Evolutionary conservation across 148 eudicot genomes (phyloP).

Genomic region (Cornus suecica): DNA sequence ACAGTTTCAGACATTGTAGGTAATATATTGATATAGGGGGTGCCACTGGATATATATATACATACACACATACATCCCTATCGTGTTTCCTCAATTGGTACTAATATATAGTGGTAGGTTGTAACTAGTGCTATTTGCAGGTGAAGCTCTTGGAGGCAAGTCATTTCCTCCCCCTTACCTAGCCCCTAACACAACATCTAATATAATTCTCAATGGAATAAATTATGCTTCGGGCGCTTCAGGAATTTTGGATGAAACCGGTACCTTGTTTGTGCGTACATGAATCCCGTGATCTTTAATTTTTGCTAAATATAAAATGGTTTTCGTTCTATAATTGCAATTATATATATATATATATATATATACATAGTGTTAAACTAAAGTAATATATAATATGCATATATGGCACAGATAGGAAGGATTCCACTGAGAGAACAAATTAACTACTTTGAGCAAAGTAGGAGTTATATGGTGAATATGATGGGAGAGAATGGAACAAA

Average conservation of each 20-base stretch:
- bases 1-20: conserved; percentile 60
- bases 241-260: conserved; percentile 56
- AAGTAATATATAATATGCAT: not conserved
- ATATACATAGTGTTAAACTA: too few relatives aligned
- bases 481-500: conserved; percentile 42
- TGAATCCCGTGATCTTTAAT: too few relatives aligned
- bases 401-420: conserved; percentile 42
- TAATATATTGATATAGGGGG: too few relatives aligned
- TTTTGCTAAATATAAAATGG: too few relatives aligned
- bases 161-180: conserved; percentile 52
- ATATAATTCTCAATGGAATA: conserved; percentile 32
- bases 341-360: too few relatives aligned
- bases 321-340: too few relatives aligned
- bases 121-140: too few relatives aligned
- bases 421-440: conserved; percentile 51
- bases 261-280: conserved; percentile 45
- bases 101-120: too few relatives aligned
- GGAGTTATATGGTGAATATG: conserved; percentile 33
- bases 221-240: conserved; percentile 75
- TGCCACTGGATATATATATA: not conserved
- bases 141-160: conserved; percentile 50
- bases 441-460: conserved; percentile 40
- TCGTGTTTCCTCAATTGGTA: too few relatives aligned
- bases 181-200: conserved; percentile 36
- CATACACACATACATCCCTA: too few relatives aligned